A percentile compares a stretch with the other conserved stretches of the same genome.
Conservation (phyloP, 2,329 filamentous ascomycete genomes). For the Hysterium pulicare region DNA sequence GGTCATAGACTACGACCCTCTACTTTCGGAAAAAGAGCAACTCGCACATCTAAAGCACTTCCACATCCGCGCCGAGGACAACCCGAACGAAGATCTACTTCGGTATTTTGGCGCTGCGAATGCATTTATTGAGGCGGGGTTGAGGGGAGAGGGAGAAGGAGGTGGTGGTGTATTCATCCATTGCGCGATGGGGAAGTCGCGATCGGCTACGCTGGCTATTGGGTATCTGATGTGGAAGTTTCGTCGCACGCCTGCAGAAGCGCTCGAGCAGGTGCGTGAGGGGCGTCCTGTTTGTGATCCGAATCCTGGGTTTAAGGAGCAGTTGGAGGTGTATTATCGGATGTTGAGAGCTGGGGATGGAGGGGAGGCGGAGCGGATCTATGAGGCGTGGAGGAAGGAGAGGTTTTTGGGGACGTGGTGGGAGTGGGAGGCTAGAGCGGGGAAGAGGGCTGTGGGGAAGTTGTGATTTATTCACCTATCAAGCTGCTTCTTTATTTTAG, state of each 20-base stretch:
- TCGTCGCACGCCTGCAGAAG: conserved; percentile 13
- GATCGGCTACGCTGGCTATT: conserved; percentile 29
- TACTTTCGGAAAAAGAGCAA: conserved; percentile 18
- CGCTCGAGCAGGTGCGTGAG: conserved; percentile 27
- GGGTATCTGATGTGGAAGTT: conserved; percentile 33
- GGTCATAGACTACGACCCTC: conserved; percentile 28
- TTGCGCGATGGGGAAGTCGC: conserved; percentile 23
- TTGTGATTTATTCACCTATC: too few relatives aligned
- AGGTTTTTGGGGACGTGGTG: conserved; percentile 34
- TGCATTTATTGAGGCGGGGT: conserved; percentile 21
- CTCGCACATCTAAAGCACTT: conserved; percentile 27
- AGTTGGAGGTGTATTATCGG: conserved; percentile 24
- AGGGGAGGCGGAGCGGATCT: conserved; percentile 22
- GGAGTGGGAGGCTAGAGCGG: conserved; percentile 34
- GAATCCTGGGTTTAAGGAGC: conserved; percentile 33
- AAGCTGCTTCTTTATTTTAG: too few relatives aligned
- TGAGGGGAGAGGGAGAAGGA: too few relatives aligned
- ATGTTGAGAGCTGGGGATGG: conserved; percentile 22
- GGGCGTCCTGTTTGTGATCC: conserved; percentile 33
- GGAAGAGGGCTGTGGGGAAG: too few relatives aligned
- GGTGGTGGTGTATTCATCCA: neutral
- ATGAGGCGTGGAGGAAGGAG: conserved; percentile 30
- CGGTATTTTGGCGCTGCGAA: conserved; percentile 21
- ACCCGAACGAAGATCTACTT: conserved; percentile 30
- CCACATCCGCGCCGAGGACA: conserved; percentile 29